Conservation (phyloP, 2,329 filamentous ascomycete genomes). For the Neofusicoccum umdonicola region DNA sequence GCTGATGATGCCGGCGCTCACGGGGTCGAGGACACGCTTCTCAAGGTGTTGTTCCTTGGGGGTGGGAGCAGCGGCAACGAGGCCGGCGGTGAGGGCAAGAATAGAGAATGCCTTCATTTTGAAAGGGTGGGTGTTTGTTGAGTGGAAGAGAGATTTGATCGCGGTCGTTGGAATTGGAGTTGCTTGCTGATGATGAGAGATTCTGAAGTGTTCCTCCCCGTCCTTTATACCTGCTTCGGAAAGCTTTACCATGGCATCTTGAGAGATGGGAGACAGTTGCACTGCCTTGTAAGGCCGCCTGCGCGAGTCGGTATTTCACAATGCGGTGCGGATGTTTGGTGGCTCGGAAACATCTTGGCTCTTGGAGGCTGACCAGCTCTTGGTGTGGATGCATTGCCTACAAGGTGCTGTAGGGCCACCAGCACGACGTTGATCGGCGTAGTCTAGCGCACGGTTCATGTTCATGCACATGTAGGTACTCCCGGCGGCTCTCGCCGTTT, state of each 20-base stretch:
- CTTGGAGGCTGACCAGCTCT: not conserved
- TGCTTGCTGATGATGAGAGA: not conserved
- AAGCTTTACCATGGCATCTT: not conserved
- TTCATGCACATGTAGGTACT: not conserved
- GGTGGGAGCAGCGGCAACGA: not conserved
- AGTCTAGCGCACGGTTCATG: not conserved
- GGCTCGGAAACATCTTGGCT: not conserved
- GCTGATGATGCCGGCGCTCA: not conserved
- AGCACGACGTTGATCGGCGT: no score
- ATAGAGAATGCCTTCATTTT: not conserved
- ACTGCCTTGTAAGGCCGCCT: not conserved
- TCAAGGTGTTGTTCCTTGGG: not conserved
- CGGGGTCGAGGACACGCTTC: not conserved
- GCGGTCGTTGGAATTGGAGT: not conserved
- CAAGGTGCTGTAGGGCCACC: not conserved
- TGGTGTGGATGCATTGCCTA: not conserved
- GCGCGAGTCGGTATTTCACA: not conserved
- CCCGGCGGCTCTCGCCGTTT: not conserved
- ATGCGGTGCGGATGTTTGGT: not conserved
- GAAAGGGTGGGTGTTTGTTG: not conserved
- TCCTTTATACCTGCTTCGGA: not conserved
- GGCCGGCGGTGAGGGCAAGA: not conserved
- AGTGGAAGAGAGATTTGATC: no score
- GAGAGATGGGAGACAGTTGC: not conserved
- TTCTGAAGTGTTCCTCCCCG: not conserved